These are phyloP conservation scores for Fusarium euwallaceae DNA, from an alignment of 2,329 filamentous ascomycete species.

Conservation along the genomic window DNA sequence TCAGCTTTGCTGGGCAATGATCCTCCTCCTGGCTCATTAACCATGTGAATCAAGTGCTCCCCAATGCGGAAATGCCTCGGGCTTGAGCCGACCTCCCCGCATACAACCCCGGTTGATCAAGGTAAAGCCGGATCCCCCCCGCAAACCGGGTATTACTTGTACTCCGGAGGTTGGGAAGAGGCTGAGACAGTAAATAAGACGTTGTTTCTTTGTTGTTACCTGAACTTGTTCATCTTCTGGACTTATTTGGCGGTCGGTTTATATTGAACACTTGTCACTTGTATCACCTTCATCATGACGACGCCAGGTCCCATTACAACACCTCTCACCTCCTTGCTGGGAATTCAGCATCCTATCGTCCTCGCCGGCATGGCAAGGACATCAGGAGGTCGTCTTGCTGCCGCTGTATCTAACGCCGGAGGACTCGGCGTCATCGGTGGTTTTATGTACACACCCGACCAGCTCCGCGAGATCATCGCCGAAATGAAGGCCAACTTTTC, in stretches of 20 bases:
- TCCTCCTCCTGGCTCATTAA: not conserved
- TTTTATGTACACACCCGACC: slow-evolving; percentile 78
- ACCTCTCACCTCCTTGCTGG: slow-evolving; percentile 81
- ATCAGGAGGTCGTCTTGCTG: slow-evolving; percentile 82
- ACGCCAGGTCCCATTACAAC: slow-evolving; percentile 74
- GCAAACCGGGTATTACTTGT: slow-evolving; percentile 11
- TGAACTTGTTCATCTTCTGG: not conserved
- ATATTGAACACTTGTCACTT: not conserved
- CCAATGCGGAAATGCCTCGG: slow-evolving; percentile 53
- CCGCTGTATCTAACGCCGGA: slow-evolving; percentile 89
- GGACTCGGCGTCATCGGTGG: slow-evolving; percentile 83
- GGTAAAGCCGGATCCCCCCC: slow-evolving; percentile 31
- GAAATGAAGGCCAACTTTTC: slow-evolving; percentile 84
- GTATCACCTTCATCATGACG: slow-evolving; percentile 52
- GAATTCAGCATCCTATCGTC: slow-evolving; percentile 89
- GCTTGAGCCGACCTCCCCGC: slow-evolving; percentile 45
- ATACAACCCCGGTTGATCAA: slow-evolving; percentile 40
- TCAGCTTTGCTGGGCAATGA: not conserved
- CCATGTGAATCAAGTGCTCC: slow-evolving; percentile 45
- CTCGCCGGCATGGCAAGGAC: slow-evolving; percentile 95
- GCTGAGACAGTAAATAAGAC: not conserved
- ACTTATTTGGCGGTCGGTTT: not conserved
- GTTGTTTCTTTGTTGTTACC: not conserved
- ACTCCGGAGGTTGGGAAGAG: not conserved
- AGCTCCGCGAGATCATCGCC: slow-evolving; percentile 83